Evolutionary conservation across 257 asterid genomes (phyloP), one percentile per base, ranked within the genome.

Genomic region (Datura wrightii): DNA sequence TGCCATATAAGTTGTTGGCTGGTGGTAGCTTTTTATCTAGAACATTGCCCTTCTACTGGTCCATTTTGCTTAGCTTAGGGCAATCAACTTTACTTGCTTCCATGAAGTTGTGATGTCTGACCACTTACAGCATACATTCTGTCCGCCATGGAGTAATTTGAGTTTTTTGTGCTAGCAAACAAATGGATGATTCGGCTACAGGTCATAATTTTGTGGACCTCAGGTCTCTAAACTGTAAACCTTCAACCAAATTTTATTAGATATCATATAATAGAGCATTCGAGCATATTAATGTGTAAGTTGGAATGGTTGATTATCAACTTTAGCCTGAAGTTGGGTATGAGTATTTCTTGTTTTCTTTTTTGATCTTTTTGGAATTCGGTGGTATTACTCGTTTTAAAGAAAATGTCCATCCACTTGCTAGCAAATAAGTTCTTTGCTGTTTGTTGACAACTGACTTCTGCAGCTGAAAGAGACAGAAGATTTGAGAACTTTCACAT

Each of bases 401-500:
- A 46, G 80, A 46, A 46, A 46, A 19, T n/a, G 10, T 46, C n/a
- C 80, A 46, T 72, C 58, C 19, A 41, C 59, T 72, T 72, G n/a
- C 80, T 72, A 46, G 58, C 41, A 72, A 72, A 10, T 48, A 19
- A 48, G 39, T 72, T 19, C 19, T 46, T 72, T 24, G 18, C 42
- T 72, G 58, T 46, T 71, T 72, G 56, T 71, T 2, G 42, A 10
- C 42, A 53, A 19, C 59, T 24, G 58, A 11, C 41, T 74, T 46
- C 18, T 74, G 80, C 41, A 3, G 37, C 42, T 50, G 9, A 19
- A 34, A 46, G 80, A 10, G 3, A 31, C 11, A 3, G 56, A 44
- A 71, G 56, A 71, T 71, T 71, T 44, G 79, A 44, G 39, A 70
- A 42, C 79, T 70, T 70, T 18, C 79, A 65, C 24, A 4, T 9